Percentiles rank a stretch among this genome's conserved stretches.
phyloP scores from a whole-genome alignment of 192 early-diverging fungal species.

The Backusella circina region DNA sequence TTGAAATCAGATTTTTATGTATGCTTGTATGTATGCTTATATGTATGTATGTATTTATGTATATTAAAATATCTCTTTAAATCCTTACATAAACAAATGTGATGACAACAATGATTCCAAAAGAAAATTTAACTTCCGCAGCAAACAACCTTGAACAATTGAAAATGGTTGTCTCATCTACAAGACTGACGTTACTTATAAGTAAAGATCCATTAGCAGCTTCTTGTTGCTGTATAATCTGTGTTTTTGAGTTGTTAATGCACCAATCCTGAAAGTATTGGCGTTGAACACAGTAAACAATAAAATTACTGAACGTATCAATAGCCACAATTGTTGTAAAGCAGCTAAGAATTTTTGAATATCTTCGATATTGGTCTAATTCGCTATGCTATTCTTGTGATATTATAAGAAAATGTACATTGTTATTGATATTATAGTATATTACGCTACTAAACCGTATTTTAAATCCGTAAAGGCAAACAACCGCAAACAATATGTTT shows the following conservation, averaged over 20 bases:
- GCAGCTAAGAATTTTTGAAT: not conserved
- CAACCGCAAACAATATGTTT: not conserved
- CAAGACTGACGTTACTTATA: not conserved
- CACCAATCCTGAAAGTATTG: not conserved
- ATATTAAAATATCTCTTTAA: not conserved
- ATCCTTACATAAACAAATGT: not conserved
- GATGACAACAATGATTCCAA: not conserved
- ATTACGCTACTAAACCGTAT: not conserved
- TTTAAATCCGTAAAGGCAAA: not conserved
- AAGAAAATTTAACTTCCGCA: slow-evolving; percentile 3
- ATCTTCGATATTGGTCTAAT: not conserved
- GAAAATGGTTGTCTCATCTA: not conserved
- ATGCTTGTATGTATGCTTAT: too few species aligned
- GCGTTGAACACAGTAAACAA: not conserved
- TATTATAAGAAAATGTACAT: not conserved
- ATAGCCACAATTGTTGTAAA: not conserved
- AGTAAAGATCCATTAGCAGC: not conserved
- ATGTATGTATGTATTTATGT: too few species aligned
- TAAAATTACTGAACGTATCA: not conserved
- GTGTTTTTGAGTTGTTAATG: not conserved
- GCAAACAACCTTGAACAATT: not conserved
- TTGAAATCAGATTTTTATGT: not conserved
- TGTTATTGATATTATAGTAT: not conserved
- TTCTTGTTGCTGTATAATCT: not conserved
- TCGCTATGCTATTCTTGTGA: not conserved